Base-by-base conservation (phyloP, 441 rosid genomes). In the Raphanus hybrid region DNA sequence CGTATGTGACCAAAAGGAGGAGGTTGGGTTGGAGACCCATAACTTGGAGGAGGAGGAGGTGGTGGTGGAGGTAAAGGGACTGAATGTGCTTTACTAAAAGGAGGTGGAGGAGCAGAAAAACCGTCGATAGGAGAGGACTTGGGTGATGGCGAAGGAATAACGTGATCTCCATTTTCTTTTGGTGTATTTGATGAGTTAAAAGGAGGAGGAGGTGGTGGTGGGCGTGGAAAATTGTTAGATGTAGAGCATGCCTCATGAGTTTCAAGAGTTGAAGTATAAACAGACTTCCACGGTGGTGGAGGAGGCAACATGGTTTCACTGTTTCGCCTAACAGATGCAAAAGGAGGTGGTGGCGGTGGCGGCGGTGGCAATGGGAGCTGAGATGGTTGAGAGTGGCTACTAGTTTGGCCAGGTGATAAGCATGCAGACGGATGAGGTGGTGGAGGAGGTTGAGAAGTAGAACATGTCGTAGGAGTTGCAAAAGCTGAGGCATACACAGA, bases 241-340 rank as follows among this genome's bases (percentile, higher is more conserved):
- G 71, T 37, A 37, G 81, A 63, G 48, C 34, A 20, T 18, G 68
- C 48, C 54, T 43, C 65, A 45, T 70, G 79, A 73, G 80, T 65
- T 8, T 65, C 26, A 55, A 71, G 74, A 55, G 29, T 58, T 26
- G 78, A 80, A 85, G 77, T 59, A 78, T 41, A 74, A 18, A 61
- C 77, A 69, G 83, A 77, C 57, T 83, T 84, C 94, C 92, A 86
- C 68, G 84, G 78, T 59, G 71, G 81, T 0, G 71, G 71, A 1
- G 84, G 81, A 5, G 81, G 81, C 27, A 48, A 67, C 54, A 67
- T 69, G 41, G 50, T 64, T 74, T 70, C 83, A 78, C 35, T 67
- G 73, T 75, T 82, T 64, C 52, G 86, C 70, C 74, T 74, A 60
- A 48, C 74, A 48, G 69, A 69, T 69, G 76, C 68, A 69, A 65